Base-by-base conservation (phyloP, 257 asterid species). In the Solanum arcanum region DNA sequence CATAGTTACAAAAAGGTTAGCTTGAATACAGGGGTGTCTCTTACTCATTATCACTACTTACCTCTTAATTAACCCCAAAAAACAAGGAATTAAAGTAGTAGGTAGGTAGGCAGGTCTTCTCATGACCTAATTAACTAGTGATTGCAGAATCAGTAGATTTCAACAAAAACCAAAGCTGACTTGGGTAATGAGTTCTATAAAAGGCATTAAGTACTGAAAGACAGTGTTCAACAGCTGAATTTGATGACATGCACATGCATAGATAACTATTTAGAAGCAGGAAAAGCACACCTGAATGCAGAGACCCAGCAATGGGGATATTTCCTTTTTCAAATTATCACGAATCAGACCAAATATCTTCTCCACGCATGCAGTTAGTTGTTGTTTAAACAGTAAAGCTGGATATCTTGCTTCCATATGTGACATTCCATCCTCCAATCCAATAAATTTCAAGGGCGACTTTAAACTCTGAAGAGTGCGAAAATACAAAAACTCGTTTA, bases 301-400 rank as follows among this genome's bases (percentile, higher is more conserved):
- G 86, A 88, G 94, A 80, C 95, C 95, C 94, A 97, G 86, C 88
- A 97, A 90, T 31, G 98, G 95, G 88, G 96, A 92, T 89, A 97
- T 95, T 92, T 97, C 99, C 92, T 97, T 97, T 97, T 97, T 97
- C 95, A 96, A 90, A 91, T 97, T 97, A 90, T 97, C 99, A 68
- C 99, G 95, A 86, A 97, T 97, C 93, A 94, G 86, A 86, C 98
- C 99, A 90, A 97, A 97, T 87, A 96, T 96, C 92, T 97, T 97
- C 93, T 97, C 99, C 6, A 97, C 98, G 85, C 96, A 96, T 83
- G 99, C 98, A 83, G 98, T 95, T 91, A 96, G 86, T 88, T 96
- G 99, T 89, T 97, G 99, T 87, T 96, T 97, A 91, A 97, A 96
- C 86, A 95, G 90, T 74, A 95, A 77, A 88, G 99, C 97, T 42